Evolutionary conservation across 1,284 basidiomycete species (phyloP), one percentile per base, ranked within the genome.

Genomic region (Rhodofomes roseus): DNA sequence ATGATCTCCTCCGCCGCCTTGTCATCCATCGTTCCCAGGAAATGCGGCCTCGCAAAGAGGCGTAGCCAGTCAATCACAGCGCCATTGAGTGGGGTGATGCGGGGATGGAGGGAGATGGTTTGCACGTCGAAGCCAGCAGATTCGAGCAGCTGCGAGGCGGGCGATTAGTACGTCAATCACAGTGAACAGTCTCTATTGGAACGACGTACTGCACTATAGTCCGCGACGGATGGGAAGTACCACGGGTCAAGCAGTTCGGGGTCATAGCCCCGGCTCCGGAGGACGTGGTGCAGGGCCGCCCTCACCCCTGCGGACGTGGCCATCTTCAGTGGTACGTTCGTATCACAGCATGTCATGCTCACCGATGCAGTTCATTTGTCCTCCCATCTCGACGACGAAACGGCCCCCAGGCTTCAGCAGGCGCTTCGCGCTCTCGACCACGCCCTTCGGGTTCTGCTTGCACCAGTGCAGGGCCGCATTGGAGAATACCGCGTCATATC

Each of bases 391-490:
- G 25, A 80, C 86, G 0, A 85, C 84, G 48, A 93, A 82, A 16
- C 86, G 76, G 1, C 91, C 92, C 0, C 88, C 87, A 0, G 79
- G 80, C 65, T 83, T 90, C 53, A 95, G 74, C 6, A 88, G 73
- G 56, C 75, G 77, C 65, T 81, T 83, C 29, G 83, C 81, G 52
- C 83, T 80, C 14, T 80, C 72, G 2, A 92, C 71, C 1, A 93
- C 92, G 0, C 82, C 85, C 0, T 67, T 69, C 0, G 93, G 93
- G 66, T 89, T 78, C 8, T 75, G 72, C 70, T 91, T 92, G 72
- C 92, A 94, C 93, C 93, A 95, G 68, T 95, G 93, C 60, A 95
- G 71, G 1, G 83, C 79, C 0, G 93, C 92, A 59, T 89, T 92
- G 48, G 87, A 87, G 74, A 94, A 93, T 1, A 90, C 86, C 0